Conservation (phyloP, 2,329 filamentous ascomycete species). For the Lecanosticta acicola region DNA sequence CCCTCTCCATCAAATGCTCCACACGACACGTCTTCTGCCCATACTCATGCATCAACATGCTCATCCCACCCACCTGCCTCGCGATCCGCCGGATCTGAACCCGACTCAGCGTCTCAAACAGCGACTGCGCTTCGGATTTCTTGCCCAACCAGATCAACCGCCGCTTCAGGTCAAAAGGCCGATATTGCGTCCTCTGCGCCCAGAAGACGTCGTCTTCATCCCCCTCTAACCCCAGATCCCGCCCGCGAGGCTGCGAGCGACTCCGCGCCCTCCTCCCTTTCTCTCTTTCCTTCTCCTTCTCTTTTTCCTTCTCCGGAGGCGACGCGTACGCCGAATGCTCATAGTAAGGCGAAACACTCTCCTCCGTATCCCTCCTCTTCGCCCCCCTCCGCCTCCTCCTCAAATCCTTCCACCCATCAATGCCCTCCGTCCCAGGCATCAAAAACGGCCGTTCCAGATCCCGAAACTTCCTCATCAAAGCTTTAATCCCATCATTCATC, state of each 20-base stretch:
- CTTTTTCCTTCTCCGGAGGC: conserved; percentile 21
- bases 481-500: conserved; percentile 33
- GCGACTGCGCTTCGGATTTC: conserved; percentile 33
- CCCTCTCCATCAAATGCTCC: conserved; percentile 23
- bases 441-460: conserved; percentile 37
- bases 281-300: conserved; percentile 11
- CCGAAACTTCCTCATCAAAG: conserved; percentile 35
- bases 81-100: conserved; percentile 37
- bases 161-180: conserved; percentile 31
- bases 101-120: conserved; percentile 34
- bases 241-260: too few relatives aligned
- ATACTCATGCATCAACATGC: conserved; percentile 29
- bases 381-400: conserved; percentile 15
- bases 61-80: conserved; percentile 31
- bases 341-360: conserved; percentile 20
- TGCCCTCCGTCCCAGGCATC: conserved; percentile 22
- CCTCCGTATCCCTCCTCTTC: too few relatives aligned
- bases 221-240: too few relatives aligned
- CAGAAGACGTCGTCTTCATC: conserved; percentile 29
- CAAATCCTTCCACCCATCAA: conserved; percentile 16
- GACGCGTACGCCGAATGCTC: conserved; percentile 27
- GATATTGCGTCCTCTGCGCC: conserved; percentile 32
- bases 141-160: conserved; percentile 35
- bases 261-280: conserved; percentile 24
- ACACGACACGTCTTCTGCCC: conserved; percentile 19